Evolutionary conservation across 192 early-diverging fungal species (phyloP).

Genomic region (Pilaira anomala): DNA sequence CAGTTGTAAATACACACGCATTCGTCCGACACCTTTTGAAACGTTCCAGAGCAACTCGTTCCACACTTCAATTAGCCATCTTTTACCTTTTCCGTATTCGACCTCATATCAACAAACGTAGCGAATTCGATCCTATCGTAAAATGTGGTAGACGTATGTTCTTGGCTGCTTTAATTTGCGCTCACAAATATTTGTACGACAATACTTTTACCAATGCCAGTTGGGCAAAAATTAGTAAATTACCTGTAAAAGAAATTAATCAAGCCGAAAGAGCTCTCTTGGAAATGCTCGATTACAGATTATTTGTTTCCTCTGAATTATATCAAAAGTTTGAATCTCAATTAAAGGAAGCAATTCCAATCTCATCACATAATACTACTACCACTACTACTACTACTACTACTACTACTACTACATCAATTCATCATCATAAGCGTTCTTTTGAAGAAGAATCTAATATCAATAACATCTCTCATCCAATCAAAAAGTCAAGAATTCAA

Average conservation of each 20-base stretch:
- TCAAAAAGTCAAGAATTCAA: neutral
- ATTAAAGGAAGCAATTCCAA: slow-evolving; percentile 14
- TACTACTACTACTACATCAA: neutral
- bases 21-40: slow-evolving; percentile 57
- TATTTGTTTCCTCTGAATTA: slow-evolving; percentile 50
- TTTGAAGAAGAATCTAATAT: neutral
- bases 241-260: slow-evolving; percentile 77
- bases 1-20: slow-evolving; percentile 37
- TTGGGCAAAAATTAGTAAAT: slow-evolving; percentile 87
- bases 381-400: neutral
- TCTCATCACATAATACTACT: neutral
- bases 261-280: slow-evolving; percentile 80
- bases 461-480: neutral
- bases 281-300: slow-evolving; percentile 74
- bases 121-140: slow-evolving; percentile 36
- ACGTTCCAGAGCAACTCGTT: slow-evolving; percentile 56
- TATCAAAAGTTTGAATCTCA: slow-evolving; percentile 18
- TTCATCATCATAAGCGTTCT: neutral
- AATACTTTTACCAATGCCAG: slow-evolving; percentile 81
- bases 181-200: slow-evolving; percentile 89
- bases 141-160: slow-evolving; percentile 80
- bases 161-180: slow-evolving; percentile 79
- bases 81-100: slow-evolving; percentile 47
- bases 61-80: slow-evolving; percentile 61
- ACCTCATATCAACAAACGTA: slow-evolving; percentile 17